Conservation (phyloP, 371 early-diverging fungal species). For the Chytridium lagenaria region DNA sequence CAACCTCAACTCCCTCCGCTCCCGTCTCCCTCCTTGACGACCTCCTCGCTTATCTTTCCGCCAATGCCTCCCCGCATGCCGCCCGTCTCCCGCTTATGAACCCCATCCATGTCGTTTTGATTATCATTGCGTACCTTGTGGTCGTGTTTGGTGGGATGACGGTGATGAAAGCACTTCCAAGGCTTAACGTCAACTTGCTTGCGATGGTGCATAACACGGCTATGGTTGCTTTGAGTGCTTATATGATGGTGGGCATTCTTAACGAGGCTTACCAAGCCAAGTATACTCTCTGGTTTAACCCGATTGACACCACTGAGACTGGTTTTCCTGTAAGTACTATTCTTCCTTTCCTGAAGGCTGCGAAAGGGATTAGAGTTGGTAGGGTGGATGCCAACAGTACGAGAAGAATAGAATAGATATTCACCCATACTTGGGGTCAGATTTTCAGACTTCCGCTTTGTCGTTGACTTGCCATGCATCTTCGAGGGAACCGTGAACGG, state of each 20-base stretch:
- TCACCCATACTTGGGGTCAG: no score
- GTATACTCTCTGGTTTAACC: constrained; percentile 58
- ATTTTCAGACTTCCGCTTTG: no score
- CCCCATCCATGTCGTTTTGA: constrained; percentile 61
- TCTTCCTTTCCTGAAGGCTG: neutral
- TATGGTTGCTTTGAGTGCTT: constrained; percentile 57
- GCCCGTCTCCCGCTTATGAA: constrained; percentile 65
- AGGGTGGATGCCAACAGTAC: no score
- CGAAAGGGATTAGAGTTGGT: no score
- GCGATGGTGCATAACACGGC: constrained; percentile 59
- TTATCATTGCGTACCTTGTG: constrained; percentile 53
- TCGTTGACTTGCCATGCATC: no score
- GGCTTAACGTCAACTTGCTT: constrained; percentile 54
- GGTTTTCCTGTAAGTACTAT: constrained; percentile 21
- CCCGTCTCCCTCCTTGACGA: neutral
- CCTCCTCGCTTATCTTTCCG: neutral
- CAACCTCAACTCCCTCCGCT: no score
- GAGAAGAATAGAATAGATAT: no score
- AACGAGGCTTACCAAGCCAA: constrained; percentile 54
- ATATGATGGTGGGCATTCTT: constrained; percentile 59
- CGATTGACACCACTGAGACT: constrained; percentile 19
- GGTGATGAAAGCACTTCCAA: constrained; percentile 51
- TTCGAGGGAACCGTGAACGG: no score
- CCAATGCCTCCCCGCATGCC: constrained; percentile 38
- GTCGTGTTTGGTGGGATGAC: constrained; percentile 54